A percentile compares a stretch with the other conserved stretches of the same genome.
These are phyloP conservation scores for Metschnikowia hibisci DNA, from an alignment of 805 yeast genomes.

Conservation along the genomic window DNA sequence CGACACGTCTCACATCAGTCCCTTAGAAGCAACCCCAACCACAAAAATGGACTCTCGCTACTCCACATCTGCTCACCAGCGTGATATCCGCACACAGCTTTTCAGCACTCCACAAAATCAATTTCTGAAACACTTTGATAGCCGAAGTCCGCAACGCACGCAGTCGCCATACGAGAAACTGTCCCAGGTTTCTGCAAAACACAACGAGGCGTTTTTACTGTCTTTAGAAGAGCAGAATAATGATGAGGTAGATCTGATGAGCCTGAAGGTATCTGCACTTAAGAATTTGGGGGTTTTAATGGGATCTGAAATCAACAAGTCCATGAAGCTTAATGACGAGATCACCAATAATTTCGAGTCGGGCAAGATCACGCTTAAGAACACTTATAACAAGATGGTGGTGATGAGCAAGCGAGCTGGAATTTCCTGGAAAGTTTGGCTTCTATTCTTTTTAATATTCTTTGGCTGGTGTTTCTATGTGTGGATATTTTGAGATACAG, in stretches of 20 bases:
- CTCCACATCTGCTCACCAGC: constrained; percentile 33
- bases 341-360: constrained; percentile 37
- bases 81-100: constrained; percentile 41
- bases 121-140: constrained; percentile 7
- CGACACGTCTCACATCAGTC: neutral
- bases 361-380: constrained; percentile 38
- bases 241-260: constrained; percentile 40
- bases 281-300: constrained; percentile 39
- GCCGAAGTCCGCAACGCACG: constrained; percentile 25
- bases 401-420: constrained; percentile 46
- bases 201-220: constrained; percentile 41
- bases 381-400: constrained; percentile 42
- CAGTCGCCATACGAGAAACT: constrained; percentile 38
- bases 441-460: constrained; percentile 34
- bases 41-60: constrained; percentile 16
- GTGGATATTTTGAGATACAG: constrained; percentile 26
- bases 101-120: constrained; percentile 25
- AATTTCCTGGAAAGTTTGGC: constrained; percentile 44
- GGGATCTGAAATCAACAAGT: constrained; percentile 43
- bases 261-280: constrained; percentile 38
- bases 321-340: constrained; percentile 38
- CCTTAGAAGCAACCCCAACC: neutral
- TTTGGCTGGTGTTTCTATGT: constrained; percentile 39
- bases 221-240: constrained; percentile 42
- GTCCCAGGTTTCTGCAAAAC: constrained; percentile 31